Conservation (phyloP, 2,329 filamentous ascomycete genomes). For the Scleromitrula shiraiana region DNA sequence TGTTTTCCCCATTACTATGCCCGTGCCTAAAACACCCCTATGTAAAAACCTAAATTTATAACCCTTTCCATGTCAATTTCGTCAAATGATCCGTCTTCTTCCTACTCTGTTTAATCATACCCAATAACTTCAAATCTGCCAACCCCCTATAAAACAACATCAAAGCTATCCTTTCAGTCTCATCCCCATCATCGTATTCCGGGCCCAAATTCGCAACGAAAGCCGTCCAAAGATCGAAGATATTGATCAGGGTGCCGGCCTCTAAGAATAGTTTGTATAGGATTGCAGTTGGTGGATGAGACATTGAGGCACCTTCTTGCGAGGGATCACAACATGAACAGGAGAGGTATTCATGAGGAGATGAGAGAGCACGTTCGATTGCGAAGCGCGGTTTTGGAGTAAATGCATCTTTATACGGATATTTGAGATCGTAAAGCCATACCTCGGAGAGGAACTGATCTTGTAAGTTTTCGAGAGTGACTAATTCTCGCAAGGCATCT, state of each 20-base stretch:
- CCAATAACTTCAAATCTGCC: conserved; percentile 77
- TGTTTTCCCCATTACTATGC: background rate
- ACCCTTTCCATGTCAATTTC: conserved; percentile 74
- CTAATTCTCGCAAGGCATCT: conserved; percentile 40
- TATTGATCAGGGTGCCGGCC: conserved; percentile 68
- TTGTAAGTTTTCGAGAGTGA: conserved; percentile 31
- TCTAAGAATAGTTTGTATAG: conserved; percentile 75
- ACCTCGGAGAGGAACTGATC: conserved; percentile 59
- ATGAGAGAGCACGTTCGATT: conserved; percentile 62
- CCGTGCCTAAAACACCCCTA: background rate
- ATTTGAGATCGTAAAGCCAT: conserved; percentile 66
- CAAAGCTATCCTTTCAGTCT: conserved; percentile 49
- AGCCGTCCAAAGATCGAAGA: conserved; percentile 71
- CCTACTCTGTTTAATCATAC: conserved; percentile 80
- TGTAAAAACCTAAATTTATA: conserved; percentile 42
- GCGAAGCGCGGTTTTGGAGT: conserved; percentile 62
- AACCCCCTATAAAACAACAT: conserved; percentile 79
- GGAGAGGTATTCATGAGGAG: conserved; percentile 69
- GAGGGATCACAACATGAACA: conserved; percentile 58
- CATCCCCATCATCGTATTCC: conserved; percentile 28
- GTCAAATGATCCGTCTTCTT: conserved; percentile 90
- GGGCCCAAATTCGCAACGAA: conserved; percentile 53
- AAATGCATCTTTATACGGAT: conserved; percentile 66
- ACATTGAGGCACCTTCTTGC: conserved; percentile 45
- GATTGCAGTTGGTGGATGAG: conserved; percentile 62